These are phyloP conservation scores for Paraleonurus japonicus DNA, from an alignment of 257 asterid species.

Conservation along the genomic window DNA sequence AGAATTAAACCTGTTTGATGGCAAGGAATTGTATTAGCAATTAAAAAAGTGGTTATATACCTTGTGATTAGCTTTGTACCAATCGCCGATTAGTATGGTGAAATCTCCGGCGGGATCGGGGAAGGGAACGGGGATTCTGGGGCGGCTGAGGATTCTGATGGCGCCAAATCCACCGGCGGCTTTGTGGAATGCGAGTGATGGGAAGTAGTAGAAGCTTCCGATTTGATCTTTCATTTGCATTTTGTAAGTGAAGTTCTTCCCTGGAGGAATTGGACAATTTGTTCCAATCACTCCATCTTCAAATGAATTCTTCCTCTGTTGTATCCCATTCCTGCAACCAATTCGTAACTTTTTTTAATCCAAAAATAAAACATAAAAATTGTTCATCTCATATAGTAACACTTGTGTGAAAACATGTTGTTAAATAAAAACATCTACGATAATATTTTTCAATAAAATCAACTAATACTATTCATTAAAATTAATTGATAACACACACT, in stretches of 20 bases:
- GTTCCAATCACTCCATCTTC: slow-evolving; percentile 70
- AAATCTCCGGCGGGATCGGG: slow-evolving; percentile 53
- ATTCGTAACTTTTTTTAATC: background rate
- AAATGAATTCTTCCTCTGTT: slow-evolving; percentile 62
- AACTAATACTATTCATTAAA: too few relatives aligned
- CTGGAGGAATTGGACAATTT: slow-evolving; percentile 74
- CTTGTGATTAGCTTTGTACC: slow-evolving; percentile 61
- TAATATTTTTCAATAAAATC: too few relatives aligned
- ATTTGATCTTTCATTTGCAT: slow-evolving; percentile 72
- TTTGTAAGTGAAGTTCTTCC: slow-evolving; percentile 56
- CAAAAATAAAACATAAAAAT: too few relatives aligned
- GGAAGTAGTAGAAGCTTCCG: slow-evolving; percentile 68
- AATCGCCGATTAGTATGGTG: slow-evolving; percentile 61
- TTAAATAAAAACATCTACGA: too few relatives aligned
- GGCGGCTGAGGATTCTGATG: slow-evolving; percentile 60
- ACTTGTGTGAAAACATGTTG: too few relatives aligned
- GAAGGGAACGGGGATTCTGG: slow-evolving; percentile 65
- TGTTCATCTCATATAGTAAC: too few relatives aligned
- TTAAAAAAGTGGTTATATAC: slow-evolving; percentile 24
- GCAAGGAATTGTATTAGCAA: background rate
- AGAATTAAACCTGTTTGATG: background rate
- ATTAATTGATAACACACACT: too few relatives aligned
- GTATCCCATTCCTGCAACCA: slow-evolving; percentile 55
- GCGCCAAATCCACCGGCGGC: slow-evolving; percentile 78
- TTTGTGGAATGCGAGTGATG: slow-evolving; percentile 64